Percentiles rank a stretch among this genome's conserved stretches.
phyloP scores from a whole-genome alignment of 1,284 basidiomycete species.

The Trametes sp. region DNA sequence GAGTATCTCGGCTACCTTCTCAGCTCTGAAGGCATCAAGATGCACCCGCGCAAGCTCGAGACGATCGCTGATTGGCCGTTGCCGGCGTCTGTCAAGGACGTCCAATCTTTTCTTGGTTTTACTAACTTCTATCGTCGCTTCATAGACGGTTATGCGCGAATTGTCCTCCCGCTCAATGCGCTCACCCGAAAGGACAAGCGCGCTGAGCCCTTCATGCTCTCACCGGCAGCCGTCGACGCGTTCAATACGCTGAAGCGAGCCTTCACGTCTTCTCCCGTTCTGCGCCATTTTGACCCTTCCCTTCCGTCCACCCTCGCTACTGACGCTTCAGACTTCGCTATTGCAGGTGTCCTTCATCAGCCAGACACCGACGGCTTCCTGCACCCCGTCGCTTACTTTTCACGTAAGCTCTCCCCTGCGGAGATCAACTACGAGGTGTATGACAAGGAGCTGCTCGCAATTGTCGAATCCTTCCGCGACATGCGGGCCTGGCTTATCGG shows the following conservation, averaged over 20 bases:
- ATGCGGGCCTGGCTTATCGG: conserved; percentile 44
- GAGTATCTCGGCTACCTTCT: conserved; percentile 55
- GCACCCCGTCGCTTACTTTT: conserved; percentile 44
- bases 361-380: conserved; percentile 37
- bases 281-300: conserved; percentile 43
- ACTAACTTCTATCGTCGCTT: conserved; percentile 51
- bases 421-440: conserved; percentile 35
- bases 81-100: conserved; percentile 41
- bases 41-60: conserved; percentile 51
- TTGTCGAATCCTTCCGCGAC: conserved; percentile 44
- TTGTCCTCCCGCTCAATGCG: conserved; percentile 17
- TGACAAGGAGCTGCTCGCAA: conserved; percentile 48
- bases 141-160: conserved; percentile 43
- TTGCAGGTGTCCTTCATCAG: conserved; percentile 42
- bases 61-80: conserved; percentile 48
- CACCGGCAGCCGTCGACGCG: conserved; percentile 12
- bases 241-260: conserved; percentile 40
- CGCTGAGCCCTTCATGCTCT: conserved; percentile 19
- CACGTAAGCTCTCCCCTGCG: conserved; percentile 39
- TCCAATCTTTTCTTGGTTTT: conserved; percentile 40
- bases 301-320: conserved; percentile 35
- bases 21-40: conserved; percentile 39
- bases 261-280: conserved; percentile 40
- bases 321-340: conserved; percentile 38
- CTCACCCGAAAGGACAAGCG: conserved; percentile 34